phyloP scores from a whole-genome alignment of 1,284 basidiomycete species.

The Trichosporon inkin region DNA sequence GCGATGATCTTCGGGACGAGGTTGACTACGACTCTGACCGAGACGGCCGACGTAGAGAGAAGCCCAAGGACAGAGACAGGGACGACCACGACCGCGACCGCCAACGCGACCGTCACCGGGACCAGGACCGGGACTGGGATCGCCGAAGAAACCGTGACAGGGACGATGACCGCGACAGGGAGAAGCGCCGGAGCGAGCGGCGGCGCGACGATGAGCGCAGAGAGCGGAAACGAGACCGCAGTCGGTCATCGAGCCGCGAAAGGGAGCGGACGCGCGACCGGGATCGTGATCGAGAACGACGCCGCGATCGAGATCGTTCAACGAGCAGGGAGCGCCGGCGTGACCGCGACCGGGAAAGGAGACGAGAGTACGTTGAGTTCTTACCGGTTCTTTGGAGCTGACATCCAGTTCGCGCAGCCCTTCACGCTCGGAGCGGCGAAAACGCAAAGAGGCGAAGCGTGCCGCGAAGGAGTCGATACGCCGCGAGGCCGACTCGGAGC shows the following conservation, averaged over 20 bases:
- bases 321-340: conserved; percentile 18
- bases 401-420: conserved; percentile 39
- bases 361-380: conserved; percentile 33
- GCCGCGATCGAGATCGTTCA: conserved; percentile 27
- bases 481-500: conserved; percentile 75
- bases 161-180: conserved; percentile 19
- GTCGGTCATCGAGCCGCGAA: conserved; percentile 10
- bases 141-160: conserved; percentile 13
- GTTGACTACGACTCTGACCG: not conserved
- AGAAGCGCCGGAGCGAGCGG: conserved; percentile 13
- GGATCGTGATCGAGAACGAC: conserved; percentile 18
- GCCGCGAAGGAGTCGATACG: conserved; percentile 77
- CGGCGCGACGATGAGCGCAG: conserved; percentile 9
- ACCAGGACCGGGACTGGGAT: conserved; percentile 10
- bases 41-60: not conserved
- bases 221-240: conserved; percentile 12
- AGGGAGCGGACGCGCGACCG: conserved; percentile 19
- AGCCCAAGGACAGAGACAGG: conserved; percentile 5
- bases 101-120: conserved; percentile 20
- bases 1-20: not conserved
- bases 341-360: conserved; percentile 39
- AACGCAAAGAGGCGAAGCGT: conserved; percentile 69
- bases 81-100: conserved; percentile 17
- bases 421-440: conserved; percentile 32
- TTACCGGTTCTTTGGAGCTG: conserved; percentile 1